A percentile compares a stretch with the other conserved stretches of the same genome.
Evolutionary conservation across 192 early-diverging fungal genomes (phyloP).

Genomic region (Allomyces javanicus): DNA sequence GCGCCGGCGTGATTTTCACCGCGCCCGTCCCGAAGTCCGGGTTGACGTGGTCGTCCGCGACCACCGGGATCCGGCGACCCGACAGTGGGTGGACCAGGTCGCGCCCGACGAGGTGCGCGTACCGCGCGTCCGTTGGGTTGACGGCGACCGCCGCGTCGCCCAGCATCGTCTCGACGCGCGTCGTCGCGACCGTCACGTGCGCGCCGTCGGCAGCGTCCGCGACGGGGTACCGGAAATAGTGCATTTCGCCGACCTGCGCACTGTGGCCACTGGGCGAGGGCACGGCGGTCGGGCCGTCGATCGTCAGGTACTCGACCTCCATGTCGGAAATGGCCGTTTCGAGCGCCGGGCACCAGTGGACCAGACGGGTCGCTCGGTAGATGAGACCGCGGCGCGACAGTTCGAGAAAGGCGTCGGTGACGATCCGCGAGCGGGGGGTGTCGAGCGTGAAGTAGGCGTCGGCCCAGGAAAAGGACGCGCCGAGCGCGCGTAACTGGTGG

Average conservation of each 20-base stretch:
- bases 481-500: slow-evolving; percentile 58
- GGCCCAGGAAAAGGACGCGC: slow-evolving; percentile 76
- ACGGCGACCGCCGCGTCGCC: slow-evolving; percentile 92
- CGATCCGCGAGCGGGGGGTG: slow-evolving; percentile 40
- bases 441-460: slow-evolving; percentile 83
- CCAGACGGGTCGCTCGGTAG: slow-evolving; percentile 76
- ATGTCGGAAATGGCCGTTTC: slow-evolving; percentile 93
- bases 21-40: slow-evolving; percentile 85
- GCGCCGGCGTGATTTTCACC: slow-evolving; percentile 94
- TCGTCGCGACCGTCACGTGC: slow-evolving; percentile 78
- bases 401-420: slow-evolving; percentile 75
- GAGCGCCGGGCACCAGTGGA: slow-evolving; percentile 89
- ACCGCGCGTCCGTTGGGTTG: slow-evolving; percentile 64
- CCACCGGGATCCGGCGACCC: slow-evolving; percentile 55
- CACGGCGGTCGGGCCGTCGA: slow-evolving; percentile 42
- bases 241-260: slow-evolving; percentile 86
- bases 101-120: slow-evolving; percentile 49
- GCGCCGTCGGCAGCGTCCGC: slow-evolving; percentile 31
- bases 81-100: slow-evolving; percentile 66
- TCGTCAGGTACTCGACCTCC: slow-evolving; percentile 73
- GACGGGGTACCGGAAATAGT: slow-evolving; percentile 70
- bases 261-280: slow-evolving; percentile 14
- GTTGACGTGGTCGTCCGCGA: slow-evolving; percentile 65
- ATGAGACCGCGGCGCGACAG: slow-evolving; percentile 74
- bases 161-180: slow-evolving; percentile 94